Base-by-base conservation (phyloP, 2,329 filamentous ascomycete species). In the Ophiocordyceps camponoti-floridani region DNA sequence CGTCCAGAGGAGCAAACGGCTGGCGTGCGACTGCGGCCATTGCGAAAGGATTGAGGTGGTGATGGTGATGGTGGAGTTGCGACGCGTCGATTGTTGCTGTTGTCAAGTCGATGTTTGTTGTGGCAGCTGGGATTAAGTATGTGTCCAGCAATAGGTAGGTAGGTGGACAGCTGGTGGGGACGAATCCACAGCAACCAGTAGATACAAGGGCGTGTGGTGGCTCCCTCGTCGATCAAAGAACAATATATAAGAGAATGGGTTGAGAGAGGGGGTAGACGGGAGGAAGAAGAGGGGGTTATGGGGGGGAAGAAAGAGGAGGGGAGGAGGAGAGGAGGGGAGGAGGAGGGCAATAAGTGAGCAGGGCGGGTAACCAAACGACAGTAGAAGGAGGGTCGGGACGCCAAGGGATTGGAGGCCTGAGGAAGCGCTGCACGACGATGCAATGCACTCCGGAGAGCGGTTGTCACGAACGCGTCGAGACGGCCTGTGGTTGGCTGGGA, bases 1-100 rank as follows among this genome's bases (percentile, higher is more conserved):
- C 71, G 57, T 84, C 76, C 45, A 88, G 69, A 43, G 79, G 79
- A 57, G 78, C 83, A 60, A 88, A 87, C 6, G 83, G 83, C 63
- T 85, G 81, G 56, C 83, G 76, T 49, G 69, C 64, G 49, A 72
- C 53, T 52, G 72, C 61, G 58, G 73, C 70, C 73, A 78, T 77
- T 54, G 30, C 31, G 31, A 35, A 7, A n/a, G 31, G 31, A 35
- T n/a, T 14, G 31, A 8, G 2, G 6, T n/a, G 13, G 31, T 14
- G 31, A 35, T 12, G n/a, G 13, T n/a, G 31, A 7, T 31, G 7
- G 7, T 31, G 28, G 12, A 7, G 7, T 31, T 31, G 28, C 28
- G 7, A 12, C 7, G 7, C 12, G 7, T 7, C 12, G 31, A 12
- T 33, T 40, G 38, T 18, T 16, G 12, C n/a, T 40, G 12, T 16